A percentile compares a stretch with the other conserved stretches of the same genome.
Evolutionary conservation across 768 basidiomycete species (phyloP).

Genomic region (Saitozyma sp.): DNA sequence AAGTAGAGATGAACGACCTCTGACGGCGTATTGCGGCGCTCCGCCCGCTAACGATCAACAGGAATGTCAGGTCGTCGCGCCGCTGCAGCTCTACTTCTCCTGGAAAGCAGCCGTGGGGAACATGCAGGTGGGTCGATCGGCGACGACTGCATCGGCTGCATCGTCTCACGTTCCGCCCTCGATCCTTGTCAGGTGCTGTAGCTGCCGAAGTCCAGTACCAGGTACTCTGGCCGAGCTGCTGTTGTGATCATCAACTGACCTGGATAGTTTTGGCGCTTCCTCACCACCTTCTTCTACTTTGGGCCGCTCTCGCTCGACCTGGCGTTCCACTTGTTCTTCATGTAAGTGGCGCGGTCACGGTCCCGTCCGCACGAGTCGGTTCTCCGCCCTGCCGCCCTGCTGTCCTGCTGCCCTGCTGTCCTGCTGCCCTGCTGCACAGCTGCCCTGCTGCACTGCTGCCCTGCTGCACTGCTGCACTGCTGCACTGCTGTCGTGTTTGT

Average conservation of each 20-base stretch:
- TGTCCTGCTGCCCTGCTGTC: not conserved
- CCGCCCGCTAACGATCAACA: constrained; percentile 45
- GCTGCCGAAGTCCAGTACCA: too few species aligned
- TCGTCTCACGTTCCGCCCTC: too few species aligned
- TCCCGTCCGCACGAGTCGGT: not conserved
- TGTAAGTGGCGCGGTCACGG: constrained; percentile 61
- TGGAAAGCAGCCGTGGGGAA: constrained; percentile 80
- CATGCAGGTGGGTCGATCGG: constrained; percentile 62
- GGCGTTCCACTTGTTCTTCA: constrained; percentile 97
- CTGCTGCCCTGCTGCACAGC: not conserved
- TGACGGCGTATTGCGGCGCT: not conserved
- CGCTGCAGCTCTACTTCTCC: constrained; percentile 89
- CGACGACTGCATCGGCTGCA: not conserved
- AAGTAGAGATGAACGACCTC: too few species aligned
- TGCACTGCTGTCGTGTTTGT: too few species aligned
- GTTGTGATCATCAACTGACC: constrained; percentile 1
- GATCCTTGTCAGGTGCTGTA: too few species aligned
- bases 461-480: not conserved
- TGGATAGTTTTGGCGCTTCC: constrained; percentile 75
- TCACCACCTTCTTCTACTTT: constrained; percentile 95
- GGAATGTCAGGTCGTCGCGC: constrained; percentile 92
- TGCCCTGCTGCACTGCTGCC: not conserved
- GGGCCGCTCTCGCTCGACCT: constrained; percentile 90
- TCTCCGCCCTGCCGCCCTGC: too few species aligned
- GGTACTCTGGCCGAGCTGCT: too few species aligned